Evolutionary conservation across 2,329 filamentous ascomycete genomes (phyloP).

Genomic region (Colletotrichum cereale): DNA sequence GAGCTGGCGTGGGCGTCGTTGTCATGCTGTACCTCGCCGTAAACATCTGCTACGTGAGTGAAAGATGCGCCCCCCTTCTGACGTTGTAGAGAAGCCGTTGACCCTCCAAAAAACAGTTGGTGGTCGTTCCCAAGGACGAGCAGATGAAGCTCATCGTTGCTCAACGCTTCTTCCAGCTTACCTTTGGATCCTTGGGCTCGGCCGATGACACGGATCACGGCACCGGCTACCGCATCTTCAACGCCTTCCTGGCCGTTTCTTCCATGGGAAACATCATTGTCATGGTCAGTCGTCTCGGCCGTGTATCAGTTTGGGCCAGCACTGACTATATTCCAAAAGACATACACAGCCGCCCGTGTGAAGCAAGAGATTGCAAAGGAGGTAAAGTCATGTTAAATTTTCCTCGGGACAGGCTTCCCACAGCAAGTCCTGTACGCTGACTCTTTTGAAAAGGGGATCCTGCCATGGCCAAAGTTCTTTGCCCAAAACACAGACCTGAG

Average conservation of each 20-base stretch:
- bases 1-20: constrained; percentile 47
- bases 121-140: constrained; percentile 48
- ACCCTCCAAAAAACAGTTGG: constrained; percentile 55
- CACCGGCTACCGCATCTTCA: constrained; percentile 54
- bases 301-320: too few species aligned
- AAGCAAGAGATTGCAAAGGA: constrained; percentile 73
- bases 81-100: constrained; percentile 44
- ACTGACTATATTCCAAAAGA: constrained; percentile 45
- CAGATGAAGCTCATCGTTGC: constrained; percentile 46
- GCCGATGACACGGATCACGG: constrained; percentile 46
- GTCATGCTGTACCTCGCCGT: constrained; percentile 52
- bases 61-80: constrained; percentile 44
- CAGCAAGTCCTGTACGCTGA: too few species aligned
- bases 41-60: constrained; percentile 53
- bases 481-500: constrained; percentile 54
- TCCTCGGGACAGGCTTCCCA: neutral
- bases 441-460: constrained; percentile 52
- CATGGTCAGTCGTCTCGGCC: constrained; percentile 47
- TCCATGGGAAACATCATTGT: constrained; percentile 69
- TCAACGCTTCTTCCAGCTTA: constrained; percentile 51
- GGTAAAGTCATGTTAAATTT: constrained; percentile 2
- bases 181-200: constrained; percentile 46
- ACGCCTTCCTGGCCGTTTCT: constrained; percentile 65
- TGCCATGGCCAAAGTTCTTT: constrained; percentile 64
- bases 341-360: constrained; percentile 66